phyloP scores from a whole-genome alignment of 2,329 filamentous ascomycete genomes.

The Leptographium galeiforme region DNA sequence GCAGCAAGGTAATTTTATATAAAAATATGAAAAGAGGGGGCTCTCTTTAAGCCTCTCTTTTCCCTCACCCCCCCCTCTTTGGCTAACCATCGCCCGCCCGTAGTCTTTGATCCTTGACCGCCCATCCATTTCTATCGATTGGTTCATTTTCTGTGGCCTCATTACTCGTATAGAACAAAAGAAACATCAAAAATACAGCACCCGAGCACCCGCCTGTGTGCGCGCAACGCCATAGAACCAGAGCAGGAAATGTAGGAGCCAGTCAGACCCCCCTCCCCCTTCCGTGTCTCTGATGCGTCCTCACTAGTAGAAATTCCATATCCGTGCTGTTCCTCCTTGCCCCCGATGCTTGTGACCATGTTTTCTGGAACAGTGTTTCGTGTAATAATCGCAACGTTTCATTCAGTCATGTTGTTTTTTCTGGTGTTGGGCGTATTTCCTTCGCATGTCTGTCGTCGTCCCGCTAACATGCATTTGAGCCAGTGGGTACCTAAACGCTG shows the following conservation, averaged over 20 bases:
- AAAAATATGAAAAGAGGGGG: background rate
- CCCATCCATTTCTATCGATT: background rate
- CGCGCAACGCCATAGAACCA: background rate
- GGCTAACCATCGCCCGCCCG: background rate
- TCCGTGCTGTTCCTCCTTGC: background rate
- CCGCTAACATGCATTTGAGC: background rate
- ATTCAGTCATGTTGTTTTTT: background rate
- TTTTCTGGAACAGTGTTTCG: background rate
- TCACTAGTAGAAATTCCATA: background rate
- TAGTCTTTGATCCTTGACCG: background rate
- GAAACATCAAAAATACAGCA: background rate
- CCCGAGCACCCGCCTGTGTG: background rate
- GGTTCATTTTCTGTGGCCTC: background rate
- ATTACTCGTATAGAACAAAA: background rate
- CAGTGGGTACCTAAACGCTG: constrained; percentile 25
- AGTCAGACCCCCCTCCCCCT: background rate
- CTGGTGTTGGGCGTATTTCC: background rate
- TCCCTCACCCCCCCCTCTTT: background rate
- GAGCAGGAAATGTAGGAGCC: background rate
- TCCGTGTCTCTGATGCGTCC: background rate
- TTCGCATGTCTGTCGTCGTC: background rate
- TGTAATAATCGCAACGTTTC: background rate
- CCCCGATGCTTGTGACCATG: background rate
- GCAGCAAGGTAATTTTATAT: background rate
- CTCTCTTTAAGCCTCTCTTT: background rate